A percentile compares a stretch with the other conserved stretches of the same genome.
These are phyloP conservation scores for Botrytis byssoidea DNA, from an alignment of 2,329 filamentous ascomycete genomes.

Conservation along the genomic window DNA sequence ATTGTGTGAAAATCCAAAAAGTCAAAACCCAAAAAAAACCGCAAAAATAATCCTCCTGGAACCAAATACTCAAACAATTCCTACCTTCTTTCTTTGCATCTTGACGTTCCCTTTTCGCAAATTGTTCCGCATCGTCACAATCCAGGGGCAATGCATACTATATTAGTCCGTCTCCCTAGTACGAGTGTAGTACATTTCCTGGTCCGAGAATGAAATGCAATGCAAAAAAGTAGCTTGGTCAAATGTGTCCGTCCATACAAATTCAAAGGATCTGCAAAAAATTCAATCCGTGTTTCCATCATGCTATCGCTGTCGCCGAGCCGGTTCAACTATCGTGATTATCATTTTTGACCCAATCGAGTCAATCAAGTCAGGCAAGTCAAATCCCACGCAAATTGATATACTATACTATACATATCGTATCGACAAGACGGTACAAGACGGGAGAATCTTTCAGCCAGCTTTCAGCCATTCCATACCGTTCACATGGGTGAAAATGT, in stretches of 20 bases:
- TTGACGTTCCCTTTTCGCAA: neutral
- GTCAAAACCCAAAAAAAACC: neutral
- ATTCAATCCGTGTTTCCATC: neutral
- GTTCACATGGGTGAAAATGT: neutral
- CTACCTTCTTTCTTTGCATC: neutral
- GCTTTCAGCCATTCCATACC: neutral
- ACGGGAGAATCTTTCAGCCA: neutral
- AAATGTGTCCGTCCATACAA: neutral
- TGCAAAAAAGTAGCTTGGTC: neutral
- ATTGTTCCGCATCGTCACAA: slow-evolving; percentile 1
- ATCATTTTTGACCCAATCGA: neutral
- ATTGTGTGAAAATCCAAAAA: too few relatives aligned
- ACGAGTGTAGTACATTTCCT: neutral
- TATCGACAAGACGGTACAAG: neutral
- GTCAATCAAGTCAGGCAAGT: neutral
- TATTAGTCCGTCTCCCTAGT: neutral
- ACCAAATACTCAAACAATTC: neutral
- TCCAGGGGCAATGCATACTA: neutral
- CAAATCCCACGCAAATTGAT: neutral
- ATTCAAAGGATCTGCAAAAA: neutral
- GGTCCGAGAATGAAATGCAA: neutral
- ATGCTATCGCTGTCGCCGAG: slow-evolving; percentile 1
- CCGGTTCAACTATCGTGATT: neutral
- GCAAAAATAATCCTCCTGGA: neutral
- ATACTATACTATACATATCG: neutral